Evolutionary conservation across 1,284 basidiomycete species (phyloP).

Genomic region (Puccinia coronata): DNA sequence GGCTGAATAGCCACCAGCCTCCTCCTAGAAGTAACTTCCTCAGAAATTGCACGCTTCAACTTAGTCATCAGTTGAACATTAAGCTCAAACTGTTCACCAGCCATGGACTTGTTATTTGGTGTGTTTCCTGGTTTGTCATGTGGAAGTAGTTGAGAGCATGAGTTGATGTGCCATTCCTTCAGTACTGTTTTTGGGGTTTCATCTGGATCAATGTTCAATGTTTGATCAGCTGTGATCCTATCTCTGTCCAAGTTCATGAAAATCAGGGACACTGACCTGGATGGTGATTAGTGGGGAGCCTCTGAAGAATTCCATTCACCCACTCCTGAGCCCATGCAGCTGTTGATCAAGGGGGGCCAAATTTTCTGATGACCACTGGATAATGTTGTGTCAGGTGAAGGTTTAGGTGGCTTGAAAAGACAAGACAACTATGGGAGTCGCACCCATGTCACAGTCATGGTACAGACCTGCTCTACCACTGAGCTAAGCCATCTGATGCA

Average conservation of each 20-base stretch:
- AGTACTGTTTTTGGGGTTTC: background rate
- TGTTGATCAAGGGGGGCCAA: too few relatives aligned
- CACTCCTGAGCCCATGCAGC: too few relatives aligned
- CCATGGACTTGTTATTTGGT: background rate
- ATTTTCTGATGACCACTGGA: too few relatives aligned
- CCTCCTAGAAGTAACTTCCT: background rate
- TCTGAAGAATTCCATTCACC: too few relatives aligned
- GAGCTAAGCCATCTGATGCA: too few relatives aligned
- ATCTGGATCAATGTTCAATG: background rate
- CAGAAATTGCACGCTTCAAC: background rate
- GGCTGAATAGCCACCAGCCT: background rate
- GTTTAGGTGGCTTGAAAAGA: too few relatives aligned
- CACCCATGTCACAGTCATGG: too few relatives aligned
- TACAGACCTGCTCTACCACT: too few relatives aligned
- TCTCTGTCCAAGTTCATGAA: too few relatives aligned
- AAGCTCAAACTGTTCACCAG: background rate
- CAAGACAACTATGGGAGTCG: too few relatives aligned
- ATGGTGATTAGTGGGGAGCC: conserved; percentile 6
- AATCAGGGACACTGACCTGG: background rate
- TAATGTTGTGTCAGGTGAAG: too few relatives aligned
- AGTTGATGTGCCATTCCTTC: conserved; percentile 10
- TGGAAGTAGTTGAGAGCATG: background rate
- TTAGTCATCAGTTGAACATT: background rate
- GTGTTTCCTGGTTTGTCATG: background rate
- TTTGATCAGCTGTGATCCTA: too few relatives aligned